Base-by-base conservation (phyloP, 2,329 filamentous ascomycete species). In the Calonectria hongkongensis region DNA sequence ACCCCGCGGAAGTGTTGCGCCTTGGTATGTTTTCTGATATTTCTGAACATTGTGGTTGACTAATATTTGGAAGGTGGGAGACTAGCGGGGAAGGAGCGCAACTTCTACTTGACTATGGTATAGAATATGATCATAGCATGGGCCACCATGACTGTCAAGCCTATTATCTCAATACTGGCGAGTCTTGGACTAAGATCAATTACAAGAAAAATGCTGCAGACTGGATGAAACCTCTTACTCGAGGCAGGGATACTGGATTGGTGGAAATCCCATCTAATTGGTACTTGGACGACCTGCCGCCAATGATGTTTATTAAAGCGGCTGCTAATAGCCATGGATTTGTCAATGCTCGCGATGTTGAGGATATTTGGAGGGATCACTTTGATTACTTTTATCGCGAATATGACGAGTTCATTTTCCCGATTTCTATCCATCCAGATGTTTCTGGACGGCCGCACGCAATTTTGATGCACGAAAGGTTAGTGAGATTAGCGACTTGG, bases 381-480 rank as follows among this genome's bases (percentile, higher is more conserved):
- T 93, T 93, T 72, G 89, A 92, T 77, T 95, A 94, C 83, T 94
- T 94, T 79, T 95, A 95, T 81, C 87, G 93, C 33, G 92, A 95
- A 82, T 93, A 94, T 74, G 93, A 95, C 76, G 92, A 94, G 76
- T 95, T 95, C 74, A 89, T 94, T 66, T 95, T 95, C 77, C 93
- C 94, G 0, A 93, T 95, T 83, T 95, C 93, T 0, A 92, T 95
- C 43, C 93, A 95, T 81, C 94, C 93, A 0, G 93, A 95, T 79
- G 92, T 94, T 0, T 92, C 89, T 4, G 94, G 94, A 0, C 87
- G 92, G 21, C 93, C 93, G 0, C 93, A 95, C 82, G 93, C 92
- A 0, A 78, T 95, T 30, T 84, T 94, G 9, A 94, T 95, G 93
- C 92, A 94, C 75, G 92, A 95, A 83, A 77, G 82, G 69, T 75